These are phyloP conservation scores for Vachellia collinsii DNA, from an alignment of 306 rosid species.

Conservation along the genomic window DNA sequence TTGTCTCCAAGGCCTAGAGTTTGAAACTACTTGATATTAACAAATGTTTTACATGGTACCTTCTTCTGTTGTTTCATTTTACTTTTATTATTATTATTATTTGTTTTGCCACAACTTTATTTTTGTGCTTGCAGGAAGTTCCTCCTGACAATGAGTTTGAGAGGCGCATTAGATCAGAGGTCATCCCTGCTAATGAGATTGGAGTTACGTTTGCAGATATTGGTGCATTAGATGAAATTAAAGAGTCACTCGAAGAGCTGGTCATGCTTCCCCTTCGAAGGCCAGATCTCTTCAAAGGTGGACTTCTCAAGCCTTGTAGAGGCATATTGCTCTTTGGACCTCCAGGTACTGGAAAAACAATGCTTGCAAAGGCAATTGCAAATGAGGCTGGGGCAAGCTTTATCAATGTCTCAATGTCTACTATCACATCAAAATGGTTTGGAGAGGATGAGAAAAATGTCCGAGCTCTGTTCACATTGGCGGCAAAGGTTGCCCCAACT, in stretches of 20 bases:
- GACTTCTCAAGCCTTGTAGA: conserved; percentile 78
- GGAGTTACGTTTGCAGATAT: conserved; percentile 84
- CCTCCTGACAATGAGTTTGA: conserved; percentile 80
- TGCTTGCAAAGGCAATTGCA: conserved; percentile 89
- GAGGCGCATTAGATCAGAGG: conserved; percentile 80
- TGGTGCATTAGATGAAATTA: conserved; percentile 74
- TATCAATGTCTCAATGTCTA: conserved; percentile 82
- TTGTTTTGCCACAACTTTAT: conserved; percentile 1
- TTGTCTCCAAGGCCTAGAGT: conserved; percentile 8
- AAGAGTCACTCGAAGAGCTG: conserved; percentile 81
- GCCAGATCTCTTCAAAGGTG: conserved; percentile 79
- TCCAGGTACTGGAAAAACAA: conserved; percentile 87
- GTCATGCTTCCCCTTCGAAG: conserved; percentile 90
- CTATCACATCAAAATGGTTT: conserved; percentile 74
- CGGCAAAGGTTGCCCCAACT: conserved; percentile 83
- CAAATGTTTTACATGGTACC: conserved; percentile 14
- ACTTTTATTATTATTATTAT: not conserved
- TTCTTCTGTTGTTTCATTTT: conserved; percentile 4
- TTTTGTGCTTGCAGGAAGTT: conserved; percentile 54
- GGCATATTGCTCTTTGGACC: conserved; percentile 88
- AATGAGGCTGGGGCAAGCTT: conserved; percentile 86
- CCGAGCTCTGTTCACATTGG: conserved; percentile 76
- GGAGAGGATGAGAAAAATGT: conserved; percentile 85
- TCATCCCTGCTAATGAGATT: conserved; percentile 79
- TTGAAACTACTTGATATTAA: not conserved